phyloP scores from a whole-genome alignment of 768 basidiomycete genomes.

The Tricholoma matsutake region DNA sequence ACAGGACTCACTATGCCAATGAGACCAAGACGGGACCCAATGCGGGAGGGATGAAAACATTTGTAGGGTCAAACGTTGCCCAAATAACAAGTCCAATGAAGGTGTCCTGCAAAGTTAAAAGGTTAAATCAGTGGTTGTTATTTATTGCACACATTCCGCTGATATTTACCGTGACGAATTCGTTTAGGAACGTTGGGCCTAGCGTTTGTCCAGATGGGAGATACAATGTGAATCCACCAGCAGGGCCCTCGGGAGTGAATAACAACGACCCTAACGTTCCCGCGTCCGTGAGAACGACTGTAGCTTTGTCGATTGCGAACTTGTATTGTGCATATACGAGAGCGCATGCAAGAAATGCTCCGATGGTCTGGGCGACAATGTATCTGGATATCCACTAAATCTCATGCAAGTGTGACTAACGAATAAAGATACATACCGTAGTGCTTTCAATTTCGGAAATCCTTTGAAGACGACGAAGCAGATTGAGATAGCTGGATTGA shows the following conservation, averaged over 20 bases:
- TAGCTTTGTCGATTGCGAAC: conserved; percentile 38
- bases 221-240: conserved; percentile 56
- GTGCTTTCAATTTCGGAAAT: conserved; percentile 51
- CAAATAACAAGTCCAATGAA: conserved; percentile 51
- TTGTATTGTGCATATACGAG: conserved; percentile 63
- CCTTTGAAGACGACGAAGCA: conserved; percentile 49
- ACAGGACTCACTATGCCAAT: conserved; percentile 51
- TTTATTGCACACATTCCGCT: background rate
- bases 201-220: conserved; percentile 40
- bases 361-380: conserved; percentile 62
- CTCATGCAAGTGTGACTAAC: background rate
- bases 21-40: conserved; percentile 50
- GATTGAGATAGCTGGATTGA: conserved; percentile 63
- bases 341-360: conserved; percentile 60
- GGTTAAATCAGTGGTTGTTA: background rate
- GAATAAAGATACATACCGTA: conserved; percentile 32
- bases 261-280: conserved; percentile 22
- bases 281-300: conserved; percentile 27
- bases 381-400: conserved; percentile 39
- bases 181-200: conserved; percentile 48
- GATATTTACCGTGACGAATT: conserved; percentile 49
- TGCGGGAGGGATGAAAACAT: conserved; percentile 52
- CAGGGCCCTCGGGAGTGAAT: conserved; percentile 41
- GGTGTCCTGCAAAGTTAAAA: conserved; percentile 32
- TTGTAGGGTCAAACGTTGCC: conserved; percentile 55